Base-by-base conservation (phyloP, 768 basidiomycete genomes). In the Rubroboletus satanas region DNA sequence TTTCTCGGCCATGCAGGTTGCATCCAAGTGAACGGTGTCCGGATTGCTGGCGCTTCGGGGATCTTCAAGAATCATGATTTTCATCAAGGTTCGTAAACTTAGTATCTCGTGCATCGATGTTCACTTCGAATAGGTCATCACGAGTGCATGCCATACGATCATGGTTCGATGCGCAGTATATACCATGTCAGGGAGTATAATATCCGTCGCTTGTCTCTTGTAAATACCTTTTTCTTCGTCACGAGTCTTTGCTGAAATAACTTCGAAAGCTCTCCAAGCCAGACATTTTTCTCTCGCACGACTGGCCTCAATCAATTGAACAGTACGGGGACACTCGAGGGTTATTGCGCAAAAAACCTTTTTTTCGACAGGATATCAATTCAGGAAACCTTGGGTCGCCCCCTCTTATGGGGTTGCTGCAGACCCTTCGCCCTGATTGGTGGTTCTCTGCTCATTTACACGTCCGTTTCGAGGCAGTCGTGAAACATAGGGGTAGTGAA, bases 381-480 rank as follows among this genome's bases (percentile, higher is more conserved):
- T 73, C 60, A 33, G 87, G 89, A 35, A 76, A 72, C 12, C 81
- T 97, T 12, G 96, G 95, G 26, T 95, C 92, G 1, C 93, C 90
- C 15, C 94, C 93, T 7, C 74, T 96, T 35, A 85, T 89, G 79
- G 83, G 83, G 12, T 76, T 98, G 1, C 72, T 98, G 23, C 75
- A 73, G 32, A 85, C 77, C 26, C 76, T 97, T 32, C 77, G 82
- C 62, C 95, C 95, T 0, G 63, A 78, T 44, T 88, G 91, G 83
- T 98, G 95, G 96, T 97, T 97, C 69, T 72, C 91, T 4, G 95
- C 93, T 0, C 96, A 98, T 71, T 64, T 98, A 47, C 96, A 98
- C 65, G 84, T 86, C 45, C 85, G 88, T 48, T 98, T 88, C 63
- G 87, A 93, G 55, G 95, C 93, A 3, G 69, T 73, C 0, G 80